These are phyloP conservation scores for Tolypocladium guangdongense DNA, from an alignment of 2,329 filamentous ascomycete genomes.

Conservation along the genomic window DNA sequence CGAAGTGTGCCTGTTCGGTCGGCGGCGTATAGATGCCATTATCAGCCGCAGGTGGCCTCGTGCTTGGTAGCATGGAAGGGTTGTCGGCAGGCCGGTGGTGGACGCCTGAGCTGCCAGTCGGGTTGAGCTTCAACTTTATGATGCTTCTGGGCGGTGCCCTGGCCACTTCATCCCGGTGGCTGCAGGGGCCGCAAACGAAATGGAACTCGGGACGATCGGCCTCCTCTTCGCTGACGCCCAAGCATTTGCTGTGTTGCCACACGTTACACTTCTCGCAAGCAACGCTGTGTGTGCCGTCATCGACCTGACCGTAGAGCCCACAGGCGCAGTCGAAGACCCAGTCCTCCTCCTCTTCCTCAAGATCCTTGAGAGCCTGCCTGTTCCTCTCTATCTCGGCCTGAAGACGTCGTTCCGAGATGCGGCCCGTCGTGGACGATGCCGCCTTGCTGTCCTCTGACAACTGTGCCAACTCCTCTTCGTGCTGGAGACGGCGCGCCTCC, in stretches of 20 bases:
- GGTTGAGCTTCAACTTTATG: constrained; percentile 41
- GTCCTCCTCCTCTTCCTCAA: constrained; percentile 65
- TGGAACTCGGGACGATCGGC: constrained; percentile 80
- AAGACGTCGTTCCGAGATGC: constrained; percentile 69
- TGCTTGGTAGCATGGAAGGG: background rate
- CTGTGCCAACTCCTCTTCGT: constrained; percentile 73
- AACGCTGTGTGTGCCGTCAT: constrained; percentile 88
- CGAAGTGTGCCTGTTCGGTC: background rate
- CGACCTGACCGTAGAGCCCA: constrained; percentile 81
- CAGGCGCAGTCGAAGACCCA: constrained; percentile 96
- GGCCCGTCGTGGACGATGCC: constrained; percentile 40
- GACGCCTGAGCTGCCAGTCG: background rate
- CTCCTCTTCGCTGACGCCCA: constrained; percentile 66
- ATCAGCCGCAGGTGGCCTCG: background rate
- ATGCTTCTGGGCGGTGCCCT: constrained; percentile 43
- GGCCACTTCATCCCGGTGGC: constrained; percentile 52
- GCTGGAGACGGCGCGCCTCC: constrained; percentile 68
- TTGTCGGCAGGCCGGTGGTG: background rate
- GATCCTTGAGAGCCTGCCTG: constrained; percentile 62
- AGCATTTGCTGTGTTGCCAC: constrained; percentile 94
- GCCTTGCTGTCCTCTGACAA: constrained; percentile 67
- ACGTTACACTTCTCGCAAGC: constrained; percentile 89
- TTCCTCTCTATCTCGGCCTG: constrained; percentile 73
- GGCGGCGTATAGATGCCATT: background rate
- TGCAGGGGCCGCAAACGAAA: constrained; percentile 74